These are phyloP conservation scores for Solanum sejunctum DNA, from an alignment of 257 asterid species.

Conservation along the genomic window DNA sequence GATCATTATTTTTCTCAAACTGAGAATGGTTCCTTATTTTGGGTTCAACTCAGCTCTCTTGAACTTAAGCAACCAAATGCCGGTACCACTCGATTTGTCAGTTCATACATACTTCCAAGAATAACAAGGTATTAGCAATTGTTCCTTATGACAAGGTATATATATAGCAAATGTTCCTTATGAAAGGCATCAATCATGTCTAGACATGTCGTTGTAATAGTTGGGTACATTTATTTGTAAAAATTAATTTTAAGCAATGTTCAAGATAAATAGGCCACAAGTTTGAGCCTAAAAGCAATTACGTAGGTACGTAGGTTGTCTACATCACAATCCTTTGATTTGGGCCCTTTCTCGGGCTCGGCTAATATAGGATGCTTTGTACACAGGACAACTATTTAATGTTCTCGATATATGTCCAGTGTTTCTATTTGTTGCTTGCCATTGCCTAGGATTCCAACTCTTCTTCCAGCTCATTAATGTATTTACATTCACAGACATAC, in stretches of 20 bases:
- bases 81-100: background rate
- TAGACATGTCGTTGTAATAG: background rate
- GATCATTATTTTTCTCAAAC: too few relatives aligned
- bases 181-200: background rate
- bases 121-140: background rate
- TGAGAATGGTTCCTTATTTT: too few relatives aligned
- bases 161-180: background rate
- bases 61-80: too few relatives aligned
- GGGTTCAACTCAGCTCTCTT: too few relatives aligned
- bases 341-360: too few relatives aligned
- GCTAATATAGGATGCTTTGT: too few relatives aligned
- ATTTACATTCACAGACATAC: too few relatives aligned
- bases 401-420: background rate
- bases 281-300: too few relatives aligned
- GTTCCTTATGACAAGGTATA: background rate
- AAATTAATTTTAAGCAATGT: background rate
- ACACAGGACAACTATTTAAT: too few relatives aligned
- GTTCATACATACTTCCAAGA: background rate
- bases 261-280: background rate
- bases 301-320: too few relatives aligned
- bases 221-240: background rate
- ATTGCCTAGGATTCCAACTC: background rate
- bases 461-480: background rate
- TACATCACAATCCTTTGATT: too few relatives aligned
- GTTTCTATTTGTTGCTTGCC: background rate